A percentile compares a stretch with the other conserved stretches of the same genome.
Conservation (phyloP, 441 rosid species). For the Croton setiger region DNA sequence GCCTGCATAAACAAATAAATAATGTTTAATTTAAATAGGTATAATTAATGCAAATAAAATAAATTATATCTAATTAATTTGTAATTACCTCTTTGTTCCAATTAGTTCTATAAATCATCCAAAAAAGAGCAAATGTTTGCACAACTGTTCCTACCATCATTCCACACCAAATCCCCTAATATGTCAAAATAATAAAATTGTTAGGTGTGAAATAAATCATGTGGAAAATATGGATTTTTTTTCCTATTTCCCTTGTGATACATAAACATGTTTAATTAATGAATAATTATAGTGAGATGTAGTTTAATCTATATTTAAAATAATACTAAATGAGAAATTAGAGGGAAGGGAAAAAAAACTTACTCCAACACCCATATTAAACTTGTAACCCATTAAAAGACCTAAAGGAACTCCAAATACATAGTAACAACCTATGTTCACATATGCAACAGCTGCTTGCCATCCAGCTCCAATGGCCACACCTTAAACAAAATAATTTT, state of each 20-base stretch:
- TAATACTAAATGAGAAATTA: no score
- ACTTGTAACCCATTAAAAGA: conserved; percentile 41
- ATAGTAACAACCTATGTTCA: conserved; percentile 55
- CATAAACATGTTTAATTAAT: no score
- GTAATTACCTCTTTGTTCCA: conserved; percentile 50
- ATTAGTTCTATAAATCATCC: conserved; percentile 39
- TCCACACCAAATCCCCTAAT: conserved; percentile 64
- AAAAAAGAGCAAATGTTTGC: conserved; percentile 37
- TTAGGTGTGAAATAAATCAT: background rate
- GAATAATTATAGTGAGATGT: no score
- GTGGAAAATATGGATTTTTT: no score
- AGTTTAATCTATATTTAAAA: no score
- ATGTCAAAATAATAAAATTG: background rate
- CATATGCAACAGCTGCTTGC: conserved; percentile 57
- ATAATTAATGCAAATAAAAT: no score
- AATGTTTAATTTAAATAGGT: no score
- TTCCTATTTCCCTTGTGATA: no score
- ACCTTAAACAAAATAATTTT: conserved; percentile 30
- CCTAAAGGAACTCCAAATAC: conserved; percentile 52
- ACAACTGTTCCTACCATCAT: conserved; percentile 44
- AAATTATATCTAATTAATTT: no score
- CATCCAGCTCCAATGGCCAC: conserved; percentile 71
- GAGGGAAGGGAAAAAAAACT: no score
- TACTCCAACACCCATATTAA: conserved; percentile 42
- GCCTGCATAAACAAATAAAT: conserved; percentile 33